phyloP scores from a whole-genome alignment of 768 basidiomycete genomes.

The Rhizopogon vulgaris region DNA sequence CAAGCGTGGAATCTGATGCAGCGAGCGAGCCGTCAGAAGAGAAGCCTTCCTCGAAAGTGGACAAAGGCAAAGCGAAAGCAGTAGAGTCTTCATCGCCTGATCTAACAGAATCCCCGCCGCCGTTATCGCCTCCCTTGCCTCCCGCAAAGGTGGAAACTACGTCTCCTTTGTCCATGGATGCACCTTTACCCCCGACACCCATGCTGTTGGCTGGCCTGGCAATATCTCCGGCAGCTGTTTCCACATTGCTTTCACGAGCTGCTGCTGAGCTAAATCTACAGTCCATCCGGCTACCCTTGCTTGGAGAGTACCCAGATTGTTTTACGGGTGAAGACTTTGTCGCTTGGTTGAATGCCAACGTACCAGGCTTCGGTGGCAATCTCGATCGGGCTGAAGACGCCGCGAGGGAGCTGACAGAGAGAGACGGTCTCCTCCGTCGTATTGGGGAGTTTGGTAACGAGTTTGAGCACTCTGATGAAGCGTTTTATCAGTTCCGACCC shows the following conservation, averaged over 20 bases:
- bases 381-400: slow-evolving; percentile 74
- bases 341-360: slow-evolving; percentile 73
- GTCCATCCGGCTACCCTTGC: slow-evolving; percentile 66
- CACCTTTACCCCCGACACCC: slow-evolving; percentile 40
- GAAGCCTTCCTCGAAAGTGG: slow-evolving; percentile 46
- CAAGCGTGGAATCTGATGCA: slow-evolving; percentile 19
- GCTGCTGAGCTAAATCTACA: slow-evolving; percentile 65
- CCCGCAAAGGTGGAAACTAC: slow-evolving; percentile 36
- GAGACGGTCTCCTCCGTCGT: slow-evolving; percentile 55
- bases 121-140: slow-evolving; percentile 56
- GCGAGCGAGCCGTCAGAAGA: slow-evolving; percentile 22
- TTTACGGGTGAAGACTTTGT: slow-evolving; percentile 90
- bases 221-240: slow-evolving; percentile 57
- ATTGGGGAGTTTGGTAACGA: slow-evolving; percentile 80
- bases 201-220: slow-evolving; percentile 75
- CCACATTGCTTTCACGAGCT: slow-evolving; percentile 65
- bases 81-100: slow-evolving; percentile 31
- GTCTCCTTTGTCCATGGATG: slow-evolving; percentile 26
- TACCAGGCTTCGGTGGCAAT: slow-evolving; percentile 72
- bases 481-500: slow-evolving; percentile 79
- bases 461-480: slow-evolving; percentile 73
- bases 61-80: slow-evolving; percentile 79
- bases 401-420: slow-evolving; percentile 48
- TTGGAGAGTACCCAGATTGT: slow-evolving; percentile 81
- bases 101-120: slow-evolving; percentile 48